These are phyloP conservation scores for Podospora pseudocomata DNA, from an alignment of 495 filamentous ascomycete species.

Conservation along the genomic window DNA sequence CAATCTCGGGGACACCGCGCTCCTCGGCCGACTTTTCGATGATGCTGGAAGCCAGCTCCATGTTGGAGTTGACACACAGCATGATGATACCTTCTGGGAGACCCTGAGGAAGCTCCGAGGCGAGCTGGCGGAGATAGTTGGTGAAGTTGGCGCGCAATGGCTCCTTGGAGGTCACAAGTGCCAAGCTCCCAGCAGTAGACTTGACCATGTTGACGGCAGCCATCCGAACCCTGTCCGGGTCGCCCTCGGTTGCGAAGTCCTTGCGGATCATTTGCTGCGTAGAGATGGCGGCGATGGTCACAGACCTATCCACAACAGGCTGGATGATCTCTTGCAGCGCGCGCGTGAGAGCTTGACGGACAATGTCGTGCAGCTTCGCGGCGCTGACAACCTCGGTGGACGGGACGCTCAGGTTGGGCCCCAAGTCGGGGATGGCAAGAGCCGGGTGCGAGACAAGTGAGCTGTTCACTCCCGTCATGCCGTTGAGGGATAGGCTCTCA, in stretches of 20 bases:
- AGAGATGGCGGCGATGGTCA: conserved; percentile 95
- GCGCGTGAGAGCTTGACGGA: conserved; percentile 74
- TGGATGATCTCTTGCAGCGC: conserved; percentile 93
- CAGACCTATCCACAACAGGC: conserved; percentile 93
- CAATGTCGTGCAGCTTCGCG: conserved; percentile 71
- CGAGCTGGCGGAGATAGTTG: conserved; percentile 85
- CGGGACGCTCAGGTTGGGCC: conserved; percentile 67
- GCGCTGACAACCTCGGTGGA: conserved; percentile 70
- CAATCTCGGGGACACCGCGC: conserved; percentile 87
- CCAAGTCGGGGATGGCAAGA: conserved; percentile 73
- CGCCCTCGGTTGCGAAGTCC: conserved; percentile 89
- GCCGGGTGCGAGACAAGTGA: conserved; percentile 71
- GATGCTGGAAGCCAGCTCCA: conserved; percentile 85
- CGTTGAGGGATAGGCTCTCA: conserved; percentile 70
- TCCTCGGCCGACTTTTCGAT: conserved; percentile 94
- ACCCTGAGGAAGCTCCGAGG: conserved; percentile 64
- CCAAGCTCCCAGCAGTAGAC: conserved; percentile 85
- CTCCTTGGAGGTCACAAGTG: conserved; percentile 96
- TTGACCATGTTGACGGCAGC: conserved; percentile 90
- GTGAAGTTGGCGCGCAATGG: conserved; percentile 91
- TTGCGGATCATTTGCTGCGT: conserved; percentile 91
- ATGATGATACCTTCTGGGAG: conserved; percentile 85
- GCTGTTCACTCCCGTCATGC: conserved; percentile 64
- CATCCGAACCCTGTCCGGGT: conserved; percentile 78
- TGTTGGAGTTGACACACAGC: conserved; percentile 97